phyloP scores from a whole-genome alignment of 345 rosid species.

The Triadica sebifera region DNA sequence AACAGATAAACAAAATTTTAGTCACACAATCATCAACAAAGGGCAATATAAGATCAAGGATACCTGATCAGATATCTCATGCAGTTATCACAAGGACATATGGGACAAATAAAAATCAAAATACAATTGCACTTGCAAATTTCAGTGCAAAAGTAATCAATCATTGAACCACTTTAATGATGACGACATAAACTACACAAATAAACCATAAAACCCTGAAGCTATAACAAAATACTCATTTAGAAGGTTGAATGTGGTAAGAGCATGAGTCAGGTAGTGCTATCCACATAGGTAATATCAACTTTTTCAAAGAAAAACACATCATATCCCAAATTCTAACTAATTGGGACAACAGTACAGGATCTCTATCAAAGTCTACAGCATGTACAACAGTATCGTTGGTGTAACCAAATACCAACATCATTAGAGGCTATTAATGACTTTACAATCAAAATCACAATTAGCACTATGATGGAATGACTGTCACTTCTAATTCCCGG shows the following conservation, averaged over 20 bases:
- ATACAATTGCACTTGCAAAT: conserved; percentile 1
- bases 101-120: not conserved
- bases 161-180: not conserved
- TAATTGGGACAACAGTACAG: not conserved
- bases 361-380: not conserved
- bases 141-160: not conserved
- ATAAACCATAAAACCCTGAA: too few relatives aligned
- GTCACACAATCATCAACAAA: not conserved
- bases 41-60: not conserved
- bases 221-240: not conserved
- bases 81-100: not conserved
- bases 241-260: not conserved
- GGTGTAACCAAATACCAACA: not conserved
- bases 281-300: not conserved
- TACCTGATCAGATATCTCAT: not conserved
- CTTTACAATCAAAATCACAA: not conserved
- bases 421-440: not conserved
- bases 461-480: not conserved
- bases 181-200: not conserved
- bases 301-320: not conserved
- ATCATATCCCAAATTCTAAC: not conserved
- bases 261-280: not conserved
- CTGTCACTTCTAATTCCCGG: not conserved
- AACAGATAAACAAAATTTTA: not conserved
- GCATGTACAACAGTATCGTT: not conserved